Conservation (phyloP, 2,329 filamentous ascomycete species). For the Neonectria neomacrospora region DNA sequence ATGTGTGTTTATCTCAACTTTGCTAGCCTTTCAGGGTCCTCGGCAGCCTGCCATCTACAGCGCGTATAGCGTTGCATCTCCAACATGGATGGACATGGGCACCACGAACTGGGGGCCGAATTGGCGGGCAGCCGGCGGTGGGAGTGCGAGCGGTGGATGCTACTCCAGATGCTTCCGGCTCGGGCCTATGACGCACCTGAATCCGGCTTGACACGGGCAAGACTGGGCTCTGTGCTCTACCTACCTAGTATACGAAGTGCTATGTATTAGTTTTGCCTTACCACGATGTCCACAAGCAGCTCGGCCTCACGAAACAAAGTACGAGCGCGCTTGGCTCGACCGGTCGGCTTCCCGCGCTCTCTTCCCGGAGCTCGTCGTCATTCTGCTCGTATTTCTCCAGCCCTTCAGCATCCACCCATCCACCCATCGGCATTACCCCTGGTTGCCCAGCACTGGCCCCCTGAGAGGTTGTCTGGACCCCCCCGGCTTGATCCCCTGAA, state of each 20-base stretch:
- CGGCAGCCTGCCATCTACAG: background rate
- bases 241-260: too few species aligned
- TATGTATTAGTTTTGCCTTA: background rate
- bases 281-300: slow-evolving; percentile 14
- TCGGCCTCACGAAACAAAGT: slow-evolving; percentile 1
- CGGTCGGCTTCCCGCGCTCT: slow-evolving; percentile 7
- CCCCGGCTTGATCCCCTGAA: slow-evolving; percentile 12
- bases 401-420: slow-evolving; percentile 16
- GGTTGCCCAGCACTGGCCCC: slow-evolving; percentile 30
- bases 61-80: background rate
- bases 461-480: slow-evolving; percentile 23
- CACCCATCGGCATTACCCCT: slow-evolving; percentile 36
- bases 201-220: slow-evolving; percentile 18
- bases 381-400: slow-evolving; percentile 40
- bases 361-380: slow-evolving; percentile 25
- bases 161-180: slow-evolving; percentile 12
- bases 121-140: background rate
- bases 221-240: background rate
- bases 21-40: background rate
- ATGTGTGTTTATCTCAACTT: background rate
- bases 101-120: background rate
- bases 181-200: slow-evolving; percentile 16
- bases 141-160: slow-evolving; percentile 3
- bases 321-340: slow-evolving; percentile 20
- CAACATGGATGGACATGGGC: background rate